Percentiles rank a stretch among this genome's conserved stretches.
Evolutionary conservation across 2,329 filamentous ascomycete species (phyloP).

Genomic region (Talaromyces funiculosus): DNA sequence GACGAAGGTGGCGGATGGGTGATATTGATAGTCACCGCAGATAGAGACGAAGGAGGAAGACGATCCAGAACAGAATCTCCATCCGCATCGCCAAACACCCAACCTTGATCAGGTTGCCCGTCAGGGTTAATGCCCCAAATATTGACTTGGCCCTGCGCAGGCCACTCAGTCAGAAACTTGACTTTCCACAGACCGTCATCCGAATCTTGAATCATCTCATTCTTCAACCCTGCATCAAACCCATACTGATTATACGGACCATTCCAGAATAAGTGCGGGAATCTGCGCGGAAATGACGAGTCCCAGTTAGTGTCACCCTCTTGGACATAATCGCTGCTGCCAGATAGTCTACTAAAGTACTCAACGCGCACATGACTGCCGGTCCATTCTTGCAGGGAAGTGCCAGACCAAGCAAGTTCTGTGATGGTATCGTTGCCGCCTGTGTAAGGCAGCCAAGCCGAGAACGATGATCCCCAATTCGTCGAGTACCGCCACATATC

Average conservation of each 20-base stretch:
- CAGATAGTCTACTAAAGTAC: conserved; percentile 56
- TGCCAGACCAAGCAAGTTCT: conserved; percentile 53
- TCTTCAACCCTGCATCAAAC: conserved; percentile 55
- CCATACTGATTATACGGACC: conserved; percentile 60
- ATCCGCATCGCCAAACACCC: conserved; percentile 58
- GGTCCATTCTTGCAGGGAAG: conserved; percentile 52
- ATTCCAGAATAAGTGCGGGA: conserved; percentile 59
- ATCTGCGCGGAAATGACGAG: conserved; percentile 43
- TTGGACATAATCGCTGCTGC: conserved; percentile 56
- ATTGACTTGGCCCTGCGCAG: conserved; percentile 57
- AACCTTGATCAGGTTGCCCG: conserved; percentile 55
- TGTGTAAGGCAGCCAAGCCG: conserved; percentile 53
- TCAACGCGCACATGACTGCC: conserved; percentile 59
- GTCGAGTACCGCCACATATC: conserved; percentile 58
- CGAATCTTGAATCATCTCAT: conserved; percentile 46
- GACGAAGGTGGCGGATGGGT: conserved; percentile 51
- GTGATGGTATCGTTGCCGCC: conserved; percentile 47
- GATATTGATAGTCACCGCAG: conserved; percentile 54
- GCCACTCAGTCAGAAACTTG: conserved; percentile 60
- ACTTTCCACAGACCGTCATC: conserved; percentile 52
- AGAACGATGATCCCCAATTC: conserved; percentile 57
- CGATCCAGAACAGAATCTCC: conserved; percentile 57
- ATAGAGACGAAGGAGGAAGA: conserved; percentile 55
- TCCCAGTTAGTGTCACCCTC: conserved; percentile 50
- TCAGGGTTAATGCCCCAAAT: conserved; percentile 63